phyloP scores from a whole-genome alignment of 441 rosid species.

The Metrosideros polymorpha region DNA sequence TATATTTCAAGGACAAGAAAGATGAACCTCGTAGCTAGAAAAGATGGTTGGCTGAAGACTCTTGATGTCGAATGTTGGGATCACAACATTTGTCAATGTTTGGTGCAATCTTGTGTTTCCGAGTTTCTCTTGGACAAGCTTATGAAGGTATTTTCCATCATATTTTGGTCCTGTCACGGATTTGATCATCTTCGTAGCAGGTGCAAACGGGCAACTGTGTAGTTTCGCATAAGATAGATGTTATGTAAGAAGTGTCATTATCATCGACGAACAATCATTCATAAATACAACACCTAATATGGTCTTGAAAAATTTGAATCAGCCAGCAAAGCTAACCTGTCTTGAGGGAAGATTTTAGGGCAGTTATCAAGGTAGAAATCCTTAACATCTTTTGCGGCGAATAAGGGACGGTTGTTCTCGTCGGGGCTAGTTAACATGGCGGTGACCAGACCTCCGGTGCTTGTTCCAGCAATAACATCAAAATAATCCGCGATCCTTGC shows the following conservation, averaged over 20 bases:
- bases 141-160: not conserved
- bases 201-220: not conserved
- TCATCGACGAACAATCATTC: not conserved
- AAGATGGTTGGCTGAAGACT: not conserved
- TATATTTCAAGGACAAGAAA: not conserved
- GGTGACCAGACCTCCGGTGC: not conserved
- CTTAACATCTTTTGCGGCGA: not conserved
- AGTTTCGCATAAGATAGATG: not conserved
- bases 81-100: not conserved
- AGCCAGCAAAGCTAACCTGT: not conserved
- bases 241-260: not conserved
- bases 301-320: not conserved
- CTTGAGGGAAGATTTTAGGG: not conserved
- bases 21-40: not conserved
- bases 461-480: not conserved
- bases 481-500: not conserved
- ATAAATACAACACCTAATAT: not conserved
- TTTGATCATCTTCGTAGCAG: not conserved
- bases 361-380: not conserved
- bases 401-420: not conserved
- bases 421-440: not conserved
- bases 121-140: not conserved
- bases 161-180: not conserved
- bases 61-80: not conserved
- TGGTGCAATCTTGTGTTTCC: not conserved